These are phyloP conservation scores for Chondrus crispus DNA, from an alignment of 23 red algal species.

Conservation along the genomic window DNA sequence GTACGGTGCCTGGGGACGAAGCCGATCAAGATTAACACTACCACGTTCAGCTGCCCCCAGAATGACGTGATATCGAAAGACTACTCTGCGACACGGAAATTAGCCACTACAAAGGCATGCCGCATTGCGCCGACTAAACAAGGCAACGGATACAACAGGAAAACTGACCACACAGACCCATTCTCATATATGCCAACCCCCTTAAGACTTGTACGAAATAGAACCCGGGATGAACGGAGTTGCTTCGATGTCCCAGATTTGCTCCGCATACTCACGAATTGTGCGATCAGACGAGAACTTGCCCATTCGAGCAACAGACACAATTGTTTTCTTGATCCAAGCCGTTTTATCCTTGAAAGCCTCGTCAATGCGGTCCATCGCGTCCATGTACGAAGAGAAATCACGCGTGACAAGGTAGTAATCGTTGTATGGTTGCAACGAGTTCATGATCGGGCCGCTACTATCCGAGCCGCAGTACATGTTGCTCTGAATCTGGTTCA, in stretches of 20 bases:
- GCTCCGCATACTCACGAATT: slow-evolving; percentile 93
- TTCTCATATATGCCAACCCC: not conserved
- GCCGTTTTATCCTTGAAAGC: slow-evolving; percentile 83
- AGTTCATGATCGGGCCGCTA: slow-evolving; percentile 51
- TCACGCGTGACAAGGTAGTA: slow-evolving; percentile 96
- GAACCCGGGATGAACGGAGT: slow-evolving; percentile 86
- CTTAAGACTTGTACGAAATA: slow-evolving; percentile 81
- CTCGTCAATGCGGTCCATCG: slow-evolving; percentile 80
- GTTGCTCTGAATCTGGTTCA: slow-evolving; percentile 67
- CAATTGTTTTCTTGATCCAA: slow-evolving; percentile 94
- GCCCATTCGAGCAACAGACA: slow-evolving; percentile 80
- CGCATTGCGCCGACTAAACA: too few relatives aligned
- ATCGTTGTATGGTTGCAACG: slow-evolving; percentile 91
- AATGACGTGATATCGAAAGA: too few relatives aligned
- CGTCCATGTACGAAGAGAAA: slow-evolving; percentile 97
- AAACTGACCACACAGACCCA: not conserved
- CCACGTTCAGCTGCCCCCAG: too few relatives aligned
- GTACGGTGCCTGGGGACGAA: too few relatives aligned
- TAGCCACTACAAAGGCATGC: too few relatives aligned
- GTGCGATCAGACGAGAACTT: slow-evolving; percentile 97
- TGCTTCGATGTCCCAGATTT: slow-evolving; percentile 95
- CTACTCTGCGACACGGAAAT: too few relatives aligned
- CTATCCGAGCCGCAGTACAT: slow-evolving; percentile 78
- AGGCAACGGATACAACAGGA: too few relatives aligned
- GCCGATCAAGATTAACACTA: too few relatives aligned